Evolutionary conservation across 441 rosid genomes (phyloP).

Genomic region (Bruguiera hainesii): DNA sequence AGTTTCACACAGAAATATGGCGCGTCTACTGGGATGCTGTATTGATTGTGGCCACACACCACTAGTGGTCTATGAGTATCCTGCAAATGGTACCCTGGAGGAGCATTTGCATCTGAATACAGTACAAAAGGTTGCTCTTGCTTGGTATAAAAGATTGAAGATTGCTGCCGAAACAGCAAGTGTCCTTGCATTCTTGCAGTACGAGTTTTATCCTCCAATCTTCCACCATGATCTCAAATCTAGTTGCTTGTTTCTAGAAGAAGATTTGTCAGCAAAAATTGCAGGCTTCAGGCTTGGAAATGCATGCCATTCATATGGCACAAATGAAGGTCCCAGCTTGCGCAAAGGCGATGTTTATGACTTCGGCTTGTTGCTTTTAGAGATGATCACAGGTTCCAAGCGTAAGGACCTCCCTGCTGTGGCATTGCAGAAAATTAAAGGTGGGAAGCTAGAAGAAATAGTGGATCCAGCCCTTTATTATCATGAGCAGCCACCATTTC

Average conservation of each 20-base stretch:
- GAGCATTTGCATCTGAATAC: slow-evolving; percentile 39
- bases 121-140: slow-evolving; percentile 37
- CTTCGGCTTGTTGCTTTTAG: slow-evolving; percentile 61
- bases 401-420: slow-evolving; percentile 37
- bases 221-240: slow-evolving; percentile 54
- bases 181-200: slow-evolving; percentile 55
- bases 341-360: slow-evolving; percentile 43
- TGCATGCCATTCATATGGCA: slow-evolving; percentile 22
- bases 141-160: slow-evolving; percentile 63
- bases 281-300: slow-evolving; percentile 50
- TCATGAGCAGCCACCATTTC: slow-evolving; percentile 51
- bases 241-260: slow-evolving; percentile 55
- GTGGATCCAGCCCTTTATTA: slow-evolving; percentile 61
- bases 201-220: slow-evolving; percentile 61
- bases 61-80: slow-evolving; percentile 61
- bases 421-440: slow-evolving; percentile 47
- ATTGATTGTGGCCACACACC: slow-evolving; percentile 51
- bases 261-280: slow-evolving; percentile 50
- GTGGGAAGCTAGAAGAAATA: slow-evolving; percentile 63
- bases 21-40: slow-evolving; percentile 65
- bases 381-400: slow-evolving; percentile 61
- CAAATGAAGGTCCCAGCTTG: slow-evolving; percentile 1
- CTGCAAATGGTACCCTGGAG: slow-evolving; percentile 57
- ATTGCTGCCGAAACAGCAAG: slow-evolving; percentile 67
- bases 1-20: slow-evolving; percentile 55